Percentiles rank a stretch among this genome's conserved stretches.
Evolutionary conservation across 805 yeast genomes (phyloP).

Genomic region (Cyberlindnera samutprakarnensis): DNA sequence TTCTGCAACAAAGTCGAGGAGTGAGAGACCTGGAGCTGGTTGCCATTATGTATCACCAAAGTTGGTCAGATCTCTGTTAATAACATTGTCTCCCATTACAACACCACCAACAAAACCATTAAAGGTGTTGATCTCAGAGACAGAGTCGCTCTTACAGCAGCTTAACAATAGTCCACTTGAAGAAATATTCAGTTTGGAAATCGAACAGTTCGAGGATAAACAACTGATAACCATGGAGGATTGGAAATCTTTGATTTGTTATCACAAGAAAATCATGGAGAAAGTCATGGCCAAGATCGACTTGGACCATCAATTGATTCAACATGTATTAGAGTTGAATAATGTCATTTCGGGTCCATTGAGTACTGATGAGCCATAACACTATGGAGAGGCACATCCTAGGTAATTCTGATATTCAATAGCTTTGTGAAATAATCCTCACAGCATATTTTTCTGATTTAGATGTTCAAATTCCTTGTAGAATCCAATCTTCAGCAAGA

Average conservation of each 20-base stretch:
- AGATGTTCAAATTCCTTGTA: conserved; percentile 6
- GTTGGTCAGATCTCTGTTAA: conserved; percentile 1
- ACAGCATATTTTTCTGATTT: no score
- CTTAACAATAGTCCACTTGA: no score
- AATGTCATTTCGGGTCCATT: conserved; percentile 10
- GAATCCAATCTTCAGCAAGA: conserved; percentile 15
- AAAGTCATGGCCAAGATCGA: conserved; percentile 4
- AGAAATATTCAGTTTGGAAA: no score
- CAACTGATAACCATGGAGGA: conserved; percentile 1
- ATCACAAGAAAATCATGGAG: conserved; percentile 2
- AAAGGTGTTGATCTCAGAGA: conserved; percentile 5
- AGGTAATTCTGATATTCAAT: no score
- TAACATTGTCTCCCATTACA: neutral
- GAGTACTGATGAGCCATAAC: no score
- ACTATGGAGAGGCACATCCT: no score
- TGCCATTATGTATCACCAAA: no score
- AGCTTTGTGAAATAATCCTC: no score
- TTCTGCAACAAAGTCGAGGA: no score
- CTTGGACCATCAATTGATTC: conserved; percentile 11
- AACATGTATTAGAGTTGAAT: conserved; percentile 16
- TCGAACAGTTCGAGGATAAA: no score
- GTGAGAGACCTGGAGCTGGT: no score
- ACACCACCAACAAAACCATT: neutral
- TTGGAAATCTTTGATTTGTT: conserved; percentile 8
- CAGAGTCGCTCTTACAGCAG: conserved; percentile 4